phyloP scores from a whole-genome alignment of 345 rosid genomes.

The Pugionium cornutum region DNA sequence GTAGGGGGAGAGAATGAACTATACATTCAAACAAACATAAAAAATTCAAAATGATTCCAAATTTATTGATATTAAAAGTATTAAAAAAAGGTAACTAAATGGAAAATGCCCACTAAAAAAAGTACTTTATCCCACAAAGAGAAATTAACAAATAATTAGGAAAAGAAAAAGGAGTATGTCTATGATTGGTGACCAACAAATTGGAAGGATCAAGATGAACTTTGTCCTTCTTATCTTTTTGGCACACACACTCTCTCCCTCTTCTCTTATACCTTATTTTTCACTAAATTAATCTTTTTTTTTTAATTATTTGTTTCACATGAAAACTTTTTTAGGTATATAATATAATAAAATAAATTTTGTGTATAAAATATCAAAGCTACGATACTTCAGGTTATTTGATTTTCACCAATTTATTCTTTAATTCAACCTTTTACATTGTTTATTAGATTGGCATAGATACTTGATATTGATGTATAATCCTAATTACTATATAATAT shows the following conservation, averaged over 20 bases:
- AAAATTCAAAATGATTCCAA: conserved; percentile 22
- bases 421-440: conserved; percentile 29
- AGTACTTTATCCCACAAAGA: conserved; percentile 42
- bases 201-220: conserved; percentile 56
- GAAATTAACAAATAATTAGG: conserved; percentile 33
- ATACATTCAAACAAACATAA: conserved; percentile 31
- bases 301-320: conserved; percentile 9
- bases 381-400: conserved; percentile 52
- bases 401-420: conserved; percentile 51
- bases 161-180: conserved; percentile 35
- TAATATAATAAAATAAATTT: conserved; percentile 23
- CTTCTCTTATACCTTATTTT: conserved; percentile 47
- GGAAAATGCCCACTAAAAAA: conserved; percentile 75
- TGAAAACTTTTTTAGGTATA: conserved; percentile 20
- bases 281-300: conserved; percentile 20
- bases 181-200: conserved; percentile 57
- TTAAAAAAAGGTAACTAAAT: conserved; percentile 29
- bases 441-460: conserved; percentile 35
- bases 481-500: conserved; percentile 16
- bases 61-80: conserved; percentile 11
- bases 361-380: conserved; percentile 29
- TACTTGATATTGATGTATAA: conserved; percentile 38
- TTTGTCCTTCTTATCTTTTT: conserved; percentile 50
- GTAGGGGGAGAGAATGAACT: conserved; percentile 32
- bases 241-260: neutral